Evolutionary conservation across 441 rosid species (phyloP), one percentile per base, ranked within the genome.

Genomic region (Biscutella auriculata): DNA sequence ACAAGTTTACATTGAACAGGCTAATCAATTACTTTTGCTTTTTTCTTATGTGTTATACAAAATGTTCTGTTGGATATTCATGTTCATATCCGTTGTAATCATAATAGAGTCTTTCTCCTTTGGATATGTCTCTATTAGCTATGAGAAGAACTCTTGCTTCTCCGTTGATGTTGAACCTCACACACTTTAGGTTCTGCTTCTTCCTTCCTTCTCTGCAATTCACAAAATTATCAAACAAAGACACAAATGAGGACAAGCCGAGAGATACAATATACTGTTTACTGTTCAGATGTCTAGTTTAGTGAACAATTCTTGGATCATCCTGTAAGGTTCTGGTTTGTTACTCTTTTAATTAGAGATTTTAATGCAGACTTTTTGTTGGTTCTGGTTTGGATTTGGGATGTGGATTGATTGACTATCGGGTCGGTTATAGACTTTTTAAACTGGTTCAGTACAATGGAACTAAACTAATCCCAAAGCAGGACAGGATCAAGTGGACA

Each of bases 21-120:
- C 29, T 28, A 25, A 25, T 45, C 34, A 53, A 27, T 14, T 27
- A 27, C 52, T 48, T 48, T 15, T 36, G 37, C 3, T 11, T 9
- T 27, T 56, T 8, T 4, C 5, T 21, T 33, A 3, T 11, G 11
- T 40, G 33, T 68, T 72, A 92, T 59, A 85, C 87, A 77, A 88
- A 85, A 71, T 85, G 85, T 62, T 92, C 86, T 13, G 95, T 92
- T 5, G 98, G 94, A 70, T 92, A 92, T 67, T 83, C 87, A 57
- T 86, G 83, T 70, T 88, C 91, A 53, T 77, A 75, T 35, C 91
- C 98, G 17, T 88, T 92, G 66, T 92, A 92, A 73, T 92, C 98
- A 57, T 88, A 86, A 57, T 88, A 85, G 40, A 92, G 67, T 14
- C 82, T 63, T 65, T 84, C 91, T 5, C 87, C 91, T 64, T 79